Evolutionary conservation across 805 yeast species (phyloP).

Genomic region (Lipomyces sp.): DNA sequence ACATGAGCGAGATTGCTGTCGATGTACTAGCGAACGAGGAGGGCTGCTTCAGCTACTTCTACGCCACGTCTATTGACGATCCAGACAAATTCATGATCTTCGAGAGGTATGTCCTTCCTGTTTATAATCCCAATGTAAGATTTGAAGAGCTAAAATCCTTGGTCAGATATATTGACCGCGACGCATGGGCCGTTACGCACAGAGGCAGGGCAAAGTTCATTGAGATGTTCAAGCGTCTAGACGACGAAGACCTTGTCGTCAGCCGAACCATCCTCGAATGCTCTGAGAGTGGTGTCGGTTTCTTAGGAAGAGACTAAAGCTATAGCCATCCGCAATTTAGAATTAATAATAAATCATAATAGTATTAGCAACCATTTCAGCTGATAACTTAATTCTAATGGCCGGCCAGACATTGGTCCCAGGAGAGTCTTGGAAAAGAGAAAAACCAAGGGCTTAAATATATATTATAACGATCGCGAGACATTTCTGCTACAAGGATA

Average conservation of each 20-base stretch:
- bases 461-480: too few species aligned
- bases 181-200: constrained; percentile 29
- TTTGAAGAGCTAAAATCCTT: not conserved
- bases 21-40: constrained; percentile 28
- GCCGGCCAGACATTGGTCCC: too few species aligned
- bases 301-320: constrained; percentile 23
- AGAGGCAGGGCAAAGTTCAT: constrained; percentile 20
- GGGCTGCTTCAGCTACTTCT: constrained; percentile 25
- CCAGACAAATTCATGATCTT: constrained; percentile 32
- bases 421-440: too few species aligned
- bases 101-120: constrained; percentile 20
- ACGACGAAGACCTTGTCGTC: constrained; percentile 12
- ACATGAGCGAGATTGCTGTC: constrained; percentile 58
- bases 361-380: too few species aligned
- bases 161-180: constrained; percentile 24
- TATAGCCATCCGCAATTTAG: not conserved
- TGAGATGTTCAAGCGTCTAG: constrained; percentile 22
- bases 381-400: too few species aligned
- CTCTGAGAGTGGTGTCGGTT: constrained; percentile 28
- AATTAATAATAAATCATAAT: too few species aligned
- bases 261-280: constrained; percentile 3
- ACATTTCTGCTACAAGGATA: too few species aligned
- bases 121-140: not conserved
- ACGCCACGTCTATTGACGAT: constrained; percentile 15
- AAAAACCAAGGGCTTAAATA: too few species aligned